A percentile compares a stretch with the other conserved stretches of the same genome.
phyloP scores from a whole-genome alignment of 2,329 filamentous ascomycete genomes.

The Emydomyces testavorans region DNA sequence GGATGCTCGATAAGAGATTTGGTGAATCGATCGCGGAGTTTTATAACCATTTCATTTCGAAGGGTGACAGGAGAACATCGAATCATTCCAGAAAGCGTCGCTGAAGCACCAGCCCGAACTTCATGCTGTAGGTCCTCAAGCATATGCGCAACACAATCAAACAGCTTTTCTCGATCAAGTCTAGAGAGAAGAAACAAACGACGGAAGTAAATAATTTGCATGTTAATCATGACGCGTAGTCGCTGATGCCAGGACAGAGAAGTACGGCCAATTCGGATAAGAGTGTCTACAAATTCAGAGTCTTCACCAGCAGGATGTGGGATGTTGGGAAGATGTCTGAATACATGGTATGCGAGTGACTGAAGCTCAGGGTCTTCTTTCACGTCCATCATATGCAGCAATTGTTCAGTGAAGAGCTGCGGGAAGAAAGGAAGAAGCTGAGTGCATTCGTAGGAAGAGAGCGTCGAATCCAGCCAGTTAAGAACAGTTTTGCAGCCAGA shows the following conservation, averaged over 20 bases:
- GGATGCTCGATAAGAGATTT: slow-evolving; percentile 68
- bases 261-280: slow-evolving; percentile 77
- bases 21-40: slow-evolving; percentile 70
- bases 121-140: slow-evolving; percentile 83
- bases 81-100: slow-evolving; percentile 93
- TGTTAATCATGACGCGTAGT: slow-evolving; percentile 87
- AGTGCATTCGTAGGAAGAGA: slow-evolving; percentile 86
- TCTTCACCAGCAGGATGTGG: slow-evolving; percentile 82
- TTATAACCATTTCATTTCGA: slow-evolving; percentile 63
- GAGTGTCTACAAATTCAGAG: slow-evolving; percentile 65
- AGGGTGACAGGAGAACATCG: slow-evolving; percentile 77
- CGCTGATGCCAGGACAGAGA: slow-evolving; percentile 91
- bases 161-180: slow-evolving; percentile 65
- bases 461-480: slow-evolving; percentile 82
- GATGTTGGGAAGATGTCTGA: slow-evolving; percentile 90
- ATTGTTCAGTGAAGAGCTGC: slow-evolving; percentile 74
- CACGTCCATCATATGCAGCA: slow-evolving; percentile 99
- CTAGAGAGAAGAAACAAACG: slow-evolving; percentile 75
- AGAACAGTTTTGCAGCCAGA: slow-evolving; percentile 92
- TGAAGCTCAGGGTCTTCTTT: slow-evolving; percentile 96
- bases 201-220: slow-evolving; percentile 97
- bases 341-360: slow-evolving; percentile 88
- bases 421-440: slow-evolving; percentile 87
- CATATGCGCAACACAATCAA: slow-evolving; percentile 93
- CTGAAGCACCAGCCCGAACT: slow-evolving; percentile 82